phyloP scores from a whole-genome alignment of 805 yeast genomes.

The Dipodascus geniculatus region DNA sequence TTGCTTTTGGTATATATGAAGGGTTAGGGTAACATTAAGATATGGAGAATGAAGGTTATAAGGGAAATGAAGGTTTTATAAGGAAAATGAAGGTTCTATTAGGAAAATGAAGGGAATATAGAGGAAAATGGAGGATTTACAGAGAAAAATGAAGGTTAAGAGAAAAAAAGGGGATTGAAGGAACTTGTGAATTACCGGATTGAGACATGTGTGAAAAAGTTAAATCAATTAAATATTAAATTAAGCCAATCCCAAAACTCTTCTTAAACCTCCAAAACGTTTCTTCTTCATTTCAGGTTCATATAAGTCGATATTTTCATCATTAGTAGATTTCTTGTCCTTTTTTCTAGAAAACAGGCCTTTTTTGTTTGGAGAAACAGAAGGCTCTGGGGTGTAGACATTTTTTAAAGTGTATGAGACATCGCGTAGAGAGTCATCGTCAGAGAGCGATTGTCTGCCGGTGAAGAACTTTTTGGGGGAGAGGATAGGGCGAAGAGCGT shows the following conservation, averaged over 20 bases:
- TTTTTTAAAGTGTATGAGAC: not conserved
- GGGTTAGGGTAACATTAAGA: not conserved
- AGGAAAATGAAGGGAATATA: not conserved
- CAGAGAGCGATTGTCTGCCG: not conserved
- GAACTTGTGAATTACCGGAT: too few relatives aligned
- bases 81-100: not conserved
- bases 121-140: not conserved
- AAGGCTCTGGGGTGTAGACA: not conserved
- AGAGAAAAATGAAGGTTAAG: too few relatives aligned
- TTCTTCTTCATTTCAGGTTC: not conserved
- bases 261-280: slow-evolving; percentile 1
- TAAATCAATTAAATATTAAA: not conserved
- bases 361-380: not conserved
- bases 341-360: too few relatives aligned
- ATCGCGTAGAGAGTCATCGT: not conserved
- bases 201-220: not conserved
- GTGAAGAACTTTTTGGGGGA: not conserved
- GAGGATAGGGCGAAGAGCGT: not conserved
- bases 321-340: too few relatives aligned
- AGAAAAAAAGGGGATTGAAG: too few relatives aligned
- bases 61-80: not conserved
- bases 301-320: too few relatives aligned
- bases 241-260: slow-evolving; percentile 1
- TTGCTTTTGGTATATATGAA: too few relatives aligned
- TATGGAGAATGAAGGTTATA: not conserved